phyloP scores from a whole-genome alignment of 2,329 filamentous ascomycete genomes.

The Claviceps sp. region DNA sequence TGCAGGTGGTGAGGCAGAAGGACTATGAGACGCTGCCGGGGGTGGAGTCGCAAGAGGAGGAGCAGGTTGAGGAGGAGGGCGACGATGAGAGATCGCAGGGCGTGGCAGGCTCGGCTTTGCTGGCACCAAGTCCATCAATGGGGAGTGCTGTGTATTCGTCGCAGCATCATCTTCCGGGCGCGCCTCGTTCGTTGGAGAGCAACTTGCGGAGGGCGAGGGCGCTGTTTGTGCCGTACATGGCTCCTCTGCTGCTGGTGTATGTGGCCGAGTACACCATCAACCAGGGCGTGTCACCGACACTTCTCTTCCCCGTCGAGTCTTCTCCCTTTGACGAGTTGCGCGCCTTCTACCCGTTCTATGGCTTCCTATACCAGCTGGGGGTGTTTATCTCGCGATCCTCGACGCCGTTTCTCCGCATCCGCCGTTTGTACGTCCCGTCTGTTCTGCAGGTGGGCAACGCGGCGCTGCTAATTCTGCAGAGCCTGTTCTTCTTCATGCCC shows the following conservation, averaged over 20 bases:
- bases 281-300: constrained; percentile 79
- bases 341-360: constrained; percentile 89
- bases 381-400: constrained; percentile 92
- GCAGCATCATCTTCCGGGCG: constrained; percentile 9
- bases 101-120: constrained; percentile 33
- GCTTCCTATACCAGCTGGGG: constrained; percentile 85
- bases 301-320: constrained; percentile 66
- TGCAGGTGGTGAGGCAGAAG: constrained; percentile 34
- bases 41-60: constrained; percentile 17
- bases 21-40: constrained; percentile 41
- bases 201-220: constrained; percentile 52
- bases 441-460: constrained; percentile 74
- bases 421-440: constrained; percentile 68
- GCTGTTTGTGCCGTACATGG: constrained; percentile 72
- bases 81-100: constrained; percentile 21
- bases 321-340: constrained; percentile 73
- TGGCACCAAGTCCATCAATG: constrained; percentile 29
- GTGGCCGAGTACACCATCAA: constrained; percentile 97
- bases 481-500: constrained; percentile 69
- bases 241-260: constrained; percentile 84
- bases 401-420: constrained; percentile 73
- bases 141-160: constrained; percentile 26
- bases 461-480: constrained; percentile 57
- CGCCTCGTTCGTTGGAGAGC: constrained; percentile 22
- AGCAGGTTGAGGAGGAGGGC: background rate